Evolutionary conservation across 148 eudicot genomes (phyloP), one percentile per base, ranked within the genome.

Genomic region (Drosera capensis): DNA sequence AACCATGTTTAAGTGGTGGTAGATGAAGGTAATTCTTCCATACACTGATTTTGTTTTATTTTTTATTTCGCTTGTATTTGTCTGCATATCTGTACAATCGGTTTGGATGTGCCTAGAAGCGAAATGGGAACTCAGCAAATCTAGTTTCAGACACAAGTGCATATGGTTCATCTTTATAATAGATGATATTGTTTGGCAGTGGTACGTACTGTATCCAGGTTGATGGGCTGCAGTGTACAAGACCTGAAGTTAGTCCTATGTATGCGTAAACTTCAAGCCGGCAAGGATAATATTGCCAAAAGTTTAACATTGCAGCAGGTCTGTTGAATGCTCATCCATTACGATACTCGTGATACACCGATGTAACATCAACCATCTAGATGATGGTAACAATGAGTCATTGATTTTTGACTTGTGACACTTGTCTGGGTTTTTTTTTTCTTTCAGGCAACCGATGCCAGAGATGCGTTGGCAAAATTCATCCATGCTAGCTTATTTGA

Each of bases 391-490:
- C 38, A 34, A 34, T 34, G n/a, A 34, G 3, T 34, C n/a, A 34
- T 34, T 2, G 11, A 34, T 15, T 34, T 15, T 34, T 34, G 38
- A 34, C 2, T 11, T 34, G 14, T 15, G 11, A 15, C 38, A 34
- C 38, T 34, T 34, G 13, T 34, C 31, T 28, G 23, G 38, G 11
- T 13, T n/a, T n/a, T n/a, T n/a, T n/a, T n/a, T n/a, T n/a, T 51
- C 49, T 37, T 66, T 41, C 63, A 90, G 99, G 99, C 95, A 45
- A 71, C 67, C 24, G 94, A 77, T 51, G 42, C 77, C 52, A 82
- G 99, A 64, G 95, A 92, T 71, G 82, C 90, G 40, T 71, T 92
- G 67, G 88, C 99, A 29, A 85, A 85, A 60, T 77, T 70, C 59
- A 69, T 92, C 39, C 82, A 92, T 55, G 72, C 90, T n/a, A 78